Percentiles rank a stretch among this genome's conserved stretches.
Conservation (phyloP, 495 filamentous ascomycete genomes). For the Hyphodiscus hymeniophilus region DNA sequence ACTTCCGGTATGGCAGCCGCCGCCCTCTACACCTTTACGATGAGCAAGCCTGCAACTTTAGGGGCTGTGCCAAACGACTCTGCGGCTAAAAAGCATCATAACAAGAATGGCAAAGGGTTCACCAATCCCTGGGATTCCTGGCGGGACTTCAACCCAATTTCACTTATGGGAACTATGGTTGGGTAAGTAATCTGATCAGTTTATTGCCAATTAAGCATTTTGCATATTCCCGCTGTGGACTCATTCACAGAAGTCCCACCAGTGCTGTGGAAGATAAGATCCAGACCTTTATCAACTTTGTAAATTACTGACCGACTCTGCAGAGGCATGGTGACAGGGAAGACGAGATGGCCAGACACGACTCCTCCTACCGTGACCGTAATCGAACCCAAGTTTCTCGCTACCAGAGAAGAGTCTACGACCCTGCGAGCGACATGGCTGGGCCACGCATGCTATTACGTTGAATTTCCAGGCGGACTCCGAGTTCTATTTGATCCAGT, state of each 20-base stretch:
- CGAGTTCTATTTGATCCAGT: slow-evolving; percentile 94
- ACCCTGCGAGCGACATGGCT: slow-evolving; percentile 89
- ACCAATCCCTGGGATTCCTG: slow-evolving; percentile 30
- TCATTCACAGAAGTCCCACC: no score
- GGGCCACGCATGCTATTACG: slow-evolving; percentile 89
- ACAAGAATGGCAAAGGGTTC: slow-evolving; percentile 19
- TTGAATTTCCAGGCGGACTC: slow-evolving; percentile 83
- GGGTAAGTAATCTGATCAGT: slow-evolving; percentile 2
- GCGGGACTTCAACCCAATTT: slow-evolving; percentile 20
- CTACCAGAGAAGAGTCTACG: slow-evolving; percentile 40
- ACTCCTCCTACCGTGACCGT: slow-evolving; percentile 61
- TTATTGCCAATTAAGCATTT: background rate
- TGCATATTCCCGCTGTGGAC: no score
- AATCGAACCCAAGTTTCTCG: slow-evolving; percentile 61
- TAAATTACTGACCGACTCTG: background rate
- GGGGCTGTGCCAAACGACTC: slow-evolving; percentile 21
- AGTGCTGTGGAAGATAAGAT: background rate
- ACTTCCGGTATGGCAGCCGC: slow-evolving; percentile 13
- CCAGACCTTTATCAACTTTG: no score
- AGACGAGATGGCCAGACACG: slow-evolving; percentile 50
- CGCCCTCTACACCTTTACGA: slow-evolving; percentile 15
- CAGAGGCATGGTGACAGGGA: slow-evolving; percentile 51
- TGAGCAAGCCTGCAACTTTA: slow-evolving; percentile 11
- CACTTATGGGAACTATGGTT: slow-evolving; percentile 7
- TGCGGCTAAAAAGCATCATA: slow-evolving; percentile 18